Base-by-base conservation (phyloP, 2,329 filamentous ascomycete species). In the Neopestalotiopsis sp. region DNA sequence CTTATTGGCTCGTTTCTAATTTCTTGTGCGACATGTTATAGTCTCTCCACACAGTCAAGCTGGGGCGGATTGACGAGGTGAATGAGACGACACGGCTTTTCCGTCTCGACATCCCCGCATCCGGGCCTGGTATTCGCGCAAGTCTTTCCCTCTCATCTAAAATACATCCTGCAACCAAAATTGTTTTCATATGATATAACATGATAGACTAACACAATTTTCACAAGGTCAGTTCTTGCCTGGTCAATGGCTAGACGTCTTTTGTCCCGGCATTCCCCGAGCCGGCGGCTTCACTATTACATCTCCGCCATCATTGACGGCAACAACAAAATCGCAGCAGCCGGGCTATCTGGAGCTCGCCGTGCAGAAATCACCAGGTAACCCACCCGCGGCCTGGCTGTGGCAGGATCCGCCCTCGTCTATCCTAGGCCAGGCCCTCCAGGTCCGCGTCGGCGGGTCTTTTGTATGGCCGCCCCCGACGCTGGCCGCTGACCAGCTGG, bases 211-310 rank as follows among this genome's bases (percentile, higher is more conserved):
- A 24, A 52, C 45, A 24, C 14, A 20, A 12, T 9, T 7, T 17
- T 52, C 1, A 6, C 6, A 38, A 38, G 34, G 63, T 61, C 79
- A 92, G 86, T 97, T 96, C 80, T 85, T 90, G 5, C 89, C 94
- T 4, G 94, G 94, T 67, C 94, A 97, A 84, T 97, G 94, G 93
- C 86, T 97, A 68, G 94, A 97, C 78, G 90, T 94, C 6, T 91
- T 92, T 78, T 87, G 94, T 66, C 94, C 94, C 1, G 84, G 83
- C 49, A 81, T 93, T 59, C 75, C 86, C 58, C 90, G 91, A 77
- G 90, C 93, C 3, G 94, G 94, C 42, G 94, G 94, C 69, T 97
- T 97, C 83, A 97, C 94, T 57, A 92, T 97, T 72, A 95, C 94
- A 6, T 96, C 93, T 1, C 83, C 91, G 0, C 94, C 94, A 0